Base-by-base conservation (phyloP, 2,329 filamentous ascomycete species). In the Microdochium nivale region DNA sequence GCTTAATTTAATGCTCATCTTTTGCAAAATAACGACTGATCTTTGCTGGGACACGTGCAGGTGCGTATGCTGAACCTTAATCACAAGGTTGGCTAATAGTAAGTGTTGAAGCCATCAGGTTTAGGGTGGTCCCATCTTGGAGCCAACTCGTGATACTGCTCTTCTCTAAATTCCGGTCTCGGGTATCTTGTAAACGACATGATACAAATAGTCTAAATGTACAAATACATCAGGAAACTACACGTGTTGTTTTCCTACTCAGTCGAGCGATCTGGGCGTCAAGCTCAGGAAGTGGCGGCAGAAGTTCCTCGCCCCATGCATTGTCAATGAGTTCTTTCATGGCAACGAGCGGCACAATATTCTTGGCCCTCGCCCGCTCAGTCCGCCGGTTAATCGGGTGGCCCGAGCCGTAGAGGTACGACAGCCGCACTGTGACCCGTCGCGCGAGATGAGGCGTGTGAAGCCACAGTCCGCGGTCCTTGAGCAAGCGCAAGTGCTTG, bases 291-390 rank as follows among this genome's bases (percentile, higher is more conserved):
- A 66, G 21, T 0, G 61, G 50, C 5, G 66, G 66, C 4, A 71
- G 60, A 10, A 72, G 52, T 7, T 60, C 57, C 10, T 50, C 51
- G 16, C 62, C 67, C 70, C 70, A 73, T 0, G 68, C 68, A 16
- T 61, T 55, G 33, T 72, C 67, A 37, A 69, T 64, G n/a, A 68
- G 50, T 2, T 43, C 51, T 58, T 68, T 70, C 52, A 69, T 67
- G 43, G 68, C 58, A 7, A 49, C 43, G 3, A 72, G 50, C 2
- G 57, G 59, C 13, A 70, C 54, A 21, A 54, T 60, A 52, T 67
- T 67, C 2, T 27, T 52, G 8, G 53, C 52, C 50, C 59, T 56
- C 47, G 56, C 58, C 3, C 54, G 35, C 21, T 61, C 55, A 25
- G 54, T 60, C 9, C 51, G 48, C 13, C 53, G 57, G 48, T 59